phyloP scores from a whole-genome alignment of 1,284 basidiomycete species.

The Mycena sp. region DNA sequence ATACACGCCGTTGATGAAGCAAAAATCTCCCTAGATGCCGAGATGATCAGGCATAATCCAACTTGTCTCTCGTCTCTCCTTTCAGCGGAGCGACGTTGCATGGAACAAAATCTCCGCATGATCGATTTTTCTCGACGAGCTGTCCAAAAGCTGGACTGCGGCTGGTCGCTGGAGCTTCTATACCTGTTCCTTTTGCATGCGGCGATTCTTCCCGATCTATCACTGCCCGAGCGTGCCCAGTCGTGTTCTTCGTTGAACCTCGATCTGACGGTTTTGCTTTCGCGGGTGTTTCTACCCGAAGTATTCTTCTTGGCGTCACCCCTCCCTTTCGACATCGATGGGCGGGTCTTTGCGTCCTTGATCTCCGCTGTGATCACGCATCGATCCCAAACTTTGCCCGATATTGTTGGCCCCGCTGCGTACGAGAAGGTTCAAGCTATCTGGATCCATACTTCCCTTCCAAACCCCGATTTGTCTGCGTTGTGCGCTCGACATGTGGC shows the following conservation, averaged over 20 bases:
- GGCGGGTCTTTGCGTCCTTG: constrained; percentile 57
- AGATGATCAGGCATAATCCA: neutral
- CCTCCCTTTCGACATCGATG: constrained; percentile 55
- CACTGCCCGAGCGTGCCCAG: constrained; percentile 55
- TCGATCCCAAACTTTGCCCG: constrained; percentile 29
- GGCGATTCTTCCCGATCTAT: constrained; percentile 51
- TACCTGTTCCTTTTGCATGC: constrained; percentile 50
- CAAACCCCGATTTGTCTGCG: constrained; percentile 30
- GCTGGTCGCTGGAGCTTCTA: constrained; percentile 32
- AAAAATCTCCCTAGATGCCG: neutral
- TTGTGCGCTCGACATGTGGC: constrained; percentile 34
- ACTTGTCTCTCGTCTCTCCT: neutral
- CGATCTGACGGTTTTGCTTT: constrained; percentile 42
- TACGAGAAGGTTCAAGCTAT: constrained; percentile 39
- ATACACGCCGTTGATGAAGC: neutral
- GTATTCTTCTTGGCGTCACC: constrained; percentile 46
- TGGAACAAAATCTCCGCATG: neutral
- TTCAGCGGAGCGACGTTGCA: neutral
- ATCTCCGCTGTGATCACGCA: constrained; percentile 46
- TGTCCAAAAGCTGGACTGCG: neutral
- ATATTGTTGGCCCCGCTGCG: constrained; percentile 43
- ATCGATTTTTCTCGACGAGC: neutral
- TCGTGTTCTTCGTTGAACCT: constrained; percentile 39
- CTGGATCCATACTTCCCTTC: constrained; percentile 34
- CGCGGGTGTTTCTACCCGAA: constrained; percentile 49